Conservation (phyloP, 257 asterid genomes). For the Solanum microdontum region DNA sequence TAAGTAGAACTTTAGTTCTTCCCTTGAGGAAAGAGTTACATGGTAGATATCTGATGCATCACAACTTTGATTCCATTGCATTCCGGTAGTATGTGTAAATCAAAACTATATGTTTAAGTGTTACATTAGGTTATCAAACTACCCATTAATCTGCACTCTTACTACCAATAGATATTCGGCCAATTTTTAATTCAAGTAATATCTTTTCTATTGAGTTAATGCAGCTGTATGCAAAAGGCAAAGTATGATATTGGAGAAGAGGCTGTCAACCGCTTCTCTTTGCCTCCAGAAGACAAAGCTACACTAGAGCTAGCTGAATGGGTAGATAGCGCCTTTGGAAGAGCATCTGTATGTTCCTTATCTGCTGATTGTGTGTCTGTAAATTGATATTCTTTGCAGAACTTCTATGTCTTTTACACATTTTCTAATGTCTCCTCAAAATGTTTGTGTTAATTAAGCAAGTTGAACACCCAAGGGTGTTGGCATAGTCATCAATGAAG, state of each 20-base stretch:
- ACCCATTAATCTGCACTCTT: neutral
- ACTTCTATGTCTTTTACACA: neutral
- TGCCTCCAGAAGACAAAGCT: slow-evolving; percentile 97
- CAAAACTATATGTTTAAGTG: neutral
- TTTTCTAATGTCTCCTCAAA: neutral
- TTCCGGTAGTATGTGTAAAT: neutral
- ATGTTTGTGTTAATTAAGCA: neutral
- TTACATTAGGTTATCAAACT: neutral
- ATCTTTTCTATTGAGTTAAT: neutral
- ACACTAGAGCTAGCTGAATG: slow-evolving; percentile 80
- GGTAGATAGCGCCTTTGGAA: slow-evolving; percentile 84
- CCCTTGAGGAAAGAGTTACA: neutral
- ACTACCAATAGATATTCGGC: neutral
- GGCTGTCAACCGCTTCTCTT: slow-evolving; percentile 87
- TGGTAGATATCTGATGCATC: neutral
- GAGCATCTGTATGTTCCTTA: slow-evolving; percentile 71
- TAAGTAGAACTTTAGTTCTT: neutral
- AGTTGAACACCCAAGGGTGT: neutral
- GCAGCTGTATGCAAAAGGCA: slow-evolving; percentile 97
- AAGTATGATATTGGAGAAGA: slow-evolving; percentile 94
- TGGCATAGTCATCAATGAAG: neutral
- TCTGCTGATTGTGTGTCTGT: neutral
- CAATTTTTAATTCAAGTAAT: neutral
- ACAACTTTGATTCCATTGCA: neutral
- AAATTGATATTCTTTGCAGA: neutral